Evolutionary conservation across 1,139 yeast species (phyloP).

Genomic region (Diutina siamensis): DNA sequence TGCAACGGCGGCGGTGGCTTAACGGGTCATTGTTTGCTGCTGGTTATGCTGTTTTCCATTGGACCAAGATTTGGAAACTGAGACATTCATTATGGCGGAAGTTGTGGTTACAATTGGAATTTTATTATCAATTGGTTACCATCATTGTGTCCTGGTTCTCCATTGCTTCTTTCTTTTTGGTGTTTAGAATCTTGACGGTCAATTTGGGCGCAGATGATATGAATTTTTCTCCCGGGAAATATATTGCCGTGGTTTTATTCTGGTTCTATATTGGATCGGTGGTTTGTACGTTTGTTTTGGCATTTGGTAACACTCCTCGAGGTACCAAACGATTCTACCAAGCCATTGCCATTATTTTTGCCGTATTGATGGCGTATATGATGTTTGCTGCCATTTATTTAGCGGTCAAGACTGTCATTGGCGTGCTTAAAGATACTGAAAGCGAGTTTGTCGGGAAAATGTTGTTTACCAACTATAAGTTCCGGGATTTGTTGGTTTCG

Average conservation of each 20-base stretch:
- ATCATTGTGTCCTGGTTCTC: constrained; percentile 59
- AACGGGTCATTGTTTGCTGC: constrained; percentile 83
- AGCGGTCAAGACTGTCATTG: constrained; percentile 59
- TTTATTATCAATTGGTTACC: constrained; percentile 54
- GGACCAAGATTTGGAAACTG: constrained; percentile 60
- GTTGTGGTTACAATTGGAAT: constrained; percentile 54
- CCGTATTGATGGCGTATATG: constrained; percentile 19
- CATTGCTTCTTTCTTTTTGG: constrained; percentile 4
- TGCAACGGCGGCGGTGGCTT: constrained; percentile 77
- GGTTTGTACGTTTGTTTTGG: constrained; percentile 17
- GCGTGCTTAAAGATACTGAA: constrained; percentile 25
- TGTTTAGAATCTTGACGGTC: constrained; percentile 39
- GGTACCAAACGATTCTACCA: constrained; percentile 17
- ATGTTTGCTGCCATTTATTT: constrained; percentile 66
- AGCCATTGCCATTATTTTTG: constrained; percentile 15
- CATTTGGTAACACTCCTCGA: constrained; percentile 19
- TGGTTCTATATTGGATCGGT: constrained; percentile 18
- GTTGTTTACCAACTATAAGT: constrained; percentile 49
- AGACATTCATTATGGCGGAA: constrained; percentile 54
- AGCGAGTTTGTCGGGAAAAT: constrained; percentile 33
- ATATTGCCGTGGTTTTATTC: constrained; percentile 15
- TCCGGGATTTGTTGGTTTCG: constrained; percentile 82
- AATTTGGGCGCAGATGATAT: constrained; percentile 40
- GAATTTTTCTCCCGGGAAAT: constrained; percentile 18
- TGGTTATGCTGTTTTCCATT: constrained; percentile 60